Evolutionary conservation across 1,284 basidiomycete genomes (phyloP).

Genomic region (Trametes polyzona): DNA sequence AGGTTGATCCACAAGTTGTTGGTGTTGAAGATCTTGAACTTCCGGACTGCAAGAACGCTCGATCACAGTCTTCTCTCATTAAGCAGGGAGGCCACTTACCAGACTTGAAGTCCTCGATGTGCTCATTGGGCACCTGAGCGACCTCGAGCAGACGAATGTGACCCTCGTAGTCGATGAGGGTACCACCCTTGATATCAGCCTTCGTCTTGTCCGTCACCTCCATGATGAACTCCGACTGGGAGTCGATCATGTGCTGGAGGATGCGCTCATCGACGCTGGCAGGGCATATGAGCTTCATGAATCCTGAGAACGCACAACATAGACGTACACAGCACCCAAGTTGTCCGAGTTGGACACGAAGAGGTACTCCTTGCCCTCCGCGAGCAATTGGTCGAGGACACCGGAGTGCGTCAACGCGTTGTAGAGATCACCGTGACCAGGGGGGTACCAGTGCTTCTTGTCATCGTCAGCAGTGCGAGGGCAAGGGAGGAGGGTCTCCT

Average conservation of each 20-base stretch:
- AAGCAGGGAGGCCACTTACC: not conserved
- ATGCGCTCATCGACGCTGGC: slow-evolving; percentile 75
- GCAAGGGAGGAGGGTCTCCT: slow-evolving; percentile 91
- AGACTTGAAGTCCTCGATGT: slow-evolving; percentile 98
- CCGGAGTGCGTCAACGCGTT: slow-evolving; percentile 95
- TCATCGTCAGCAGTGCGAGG: slow-evolving; percentile 87
- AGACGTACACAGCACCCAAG: slow-evolving; percentile 88
- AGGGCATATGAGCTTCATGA: not conserved
- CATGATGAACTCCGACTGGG: slow-evolving; percentile 92
- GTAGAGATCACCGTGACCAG: slow-evolving; percentile 98
- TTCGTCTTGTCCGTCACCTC: slow-evolving; percentile 99
- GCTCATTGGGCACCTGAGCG: slow-evolving; percentile 97
- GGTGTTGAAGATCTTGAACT: slow-evolving; percentile 97
- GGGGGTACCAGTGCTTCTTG: slow-evolving; percentile 98
- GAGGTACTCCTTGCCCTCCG: slow-evolving; percentile 98
- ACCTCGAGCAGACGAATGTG: slow-evolving; percentile 95
- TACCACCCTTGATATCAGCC: slow-evolving; percentile 99
- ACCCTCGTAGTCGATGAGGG: slow-evolving; percentile 96
- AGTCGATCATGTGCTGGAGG: slow-evolving; percentile 90
- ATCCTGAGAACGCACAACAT: not conserved
- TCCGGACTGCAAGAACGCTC: slow-evolving; percentile 53
- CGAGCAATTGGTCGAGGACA: slow-evolving; percentile 92
- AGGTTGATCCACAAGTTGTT: slow-evolving; percentile 99
- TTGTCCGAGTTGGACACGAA: slow-evolving; percentile 99
- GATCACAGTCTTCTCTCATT: not conserved